Percentiles rank a stretch among this genome's conserved stretches.
These are phyloP conservation scores for Xylaria digitata DNA, from an alignment of 2,329 filamentous ascomycete species.

Conservation along the genomic window DNA sequence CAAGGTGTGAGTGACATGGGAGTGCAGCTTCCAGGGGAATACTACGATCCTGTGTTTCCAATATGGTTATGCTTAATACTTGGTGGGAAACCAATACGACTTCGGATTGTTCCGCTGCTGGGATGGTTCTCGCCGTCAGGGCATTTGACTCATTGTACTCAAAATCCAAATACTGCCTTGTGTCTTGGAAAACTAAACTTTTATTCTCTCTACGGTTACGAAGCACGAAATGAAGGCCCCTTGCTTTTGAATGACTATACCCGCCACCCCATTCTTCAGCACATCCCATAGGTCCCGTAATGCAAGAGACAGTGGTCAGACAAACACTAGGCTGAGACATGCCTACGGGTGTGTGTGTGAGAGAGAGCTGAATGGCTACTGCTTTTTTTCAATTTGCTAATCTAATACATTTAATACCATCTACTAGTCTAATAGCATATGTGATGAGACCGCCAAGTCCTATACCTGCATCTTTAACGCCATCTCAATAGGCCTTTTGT, in stretches of 20 bases:
- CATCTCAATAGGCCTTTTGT: too few relatives aligned
- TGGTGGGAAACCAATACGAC: background rate
- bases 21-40: background rate
- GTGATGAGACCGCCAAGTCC: too few relatives aligned
- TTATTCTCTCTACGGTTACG: background rate
- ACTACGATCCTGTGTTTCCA: background rate
- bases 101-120: background rate
- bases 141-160: background rate
- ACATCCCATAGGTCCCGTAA: background rate
- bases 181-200: background rate
- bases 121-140: background rate
- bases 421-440: too few relatives aligned
- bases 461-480: too few relatives aligned
- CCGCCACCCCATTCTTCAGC: background rate
- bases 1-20: background rate
- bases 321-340: background rate
- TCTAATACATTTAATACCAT: too few relatives aligned
- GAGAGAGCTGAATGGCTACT: background rate
- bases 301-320: too few relatives aligned
- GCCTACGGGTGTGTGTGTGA: background rate
- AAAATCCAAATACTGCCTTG: background rate
- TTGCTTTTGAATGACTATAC: background rate
- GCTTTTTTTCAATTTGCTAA: background rate
- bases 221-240: background rate
- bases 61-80: slow-evolving; percentile 20